Evolutionary conservation across 1,284 basidiomycete genomes (phyloP).

Genomic region (Boletus calvinii): DNA sequence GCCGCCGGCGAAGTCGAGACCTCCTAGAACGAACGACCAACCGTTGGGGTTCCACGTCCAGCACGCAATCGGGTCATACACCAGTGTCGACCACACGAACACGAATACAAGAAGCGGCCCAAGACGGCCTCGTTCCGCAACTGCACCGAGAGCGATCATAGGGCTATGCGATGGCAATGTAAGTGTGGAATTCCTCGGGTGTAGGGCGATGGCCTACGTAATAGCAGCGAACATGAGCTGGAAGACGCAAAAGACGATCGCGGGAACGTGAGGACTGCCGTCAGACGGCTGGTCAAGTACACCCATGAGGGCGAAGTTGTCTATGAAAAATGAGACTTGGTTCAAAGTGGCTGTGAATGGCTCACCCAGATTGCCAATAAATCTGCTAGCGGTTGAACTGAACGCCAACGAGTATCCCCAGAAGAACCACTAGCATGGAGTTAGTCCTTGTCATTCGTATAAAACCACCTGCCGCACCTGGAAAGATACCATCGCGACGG

Average conservation of each 20-base stretch:
- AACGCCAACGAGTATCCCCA: constrained; percentile 75
- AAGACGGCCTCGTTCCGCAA: constrained; percentile 88
- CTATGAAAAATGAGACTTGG: constrained; percentile 31
- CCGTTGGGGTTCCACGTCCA: constrained; percentile 95
- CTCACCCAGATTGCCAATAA: constrained; percentile 64
- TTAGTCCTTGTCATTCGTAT: not conserved
- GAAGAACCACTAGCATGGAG: constrained; percentile 58
- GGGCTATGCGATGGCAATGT: constrained; percentile 41
- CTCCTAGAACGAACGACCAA: constrained; percentile 80
- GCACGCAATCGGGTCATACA: constrained; percentile 91
- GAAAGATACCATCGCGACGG: constrained; percentile 73
- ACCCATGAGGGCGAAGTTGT: constrained; percentile 81
- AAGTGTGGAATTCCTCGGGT: not conserved
- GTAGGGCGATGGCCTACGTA: constrained; percentile 48
- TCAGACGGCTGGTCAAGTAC: constrained; percentile 78
- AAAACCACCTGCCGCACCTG: constrained; percentile 45
- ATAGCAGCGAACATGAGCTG: constrained; percentile 89
- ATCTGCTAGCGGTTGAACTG: constrained; percentile 56
- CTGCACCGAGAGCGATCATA: constrained; percentile 86
- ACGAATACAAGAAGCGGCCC: constrained; percentile 88
- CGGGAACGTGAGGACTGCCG: constrained; percentile 72
- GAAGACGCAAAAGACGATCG: constrained; percentile 86
- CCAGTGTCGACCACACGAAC: constrained; percentile 90
- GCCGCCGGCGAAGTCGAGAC: constrained; percentile 94
- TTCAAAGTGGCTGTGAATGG: not conserved